Base-by-base conservation (phyloP, 345 rosid genomes). In the Leavenworthia alabamica region DNA sequence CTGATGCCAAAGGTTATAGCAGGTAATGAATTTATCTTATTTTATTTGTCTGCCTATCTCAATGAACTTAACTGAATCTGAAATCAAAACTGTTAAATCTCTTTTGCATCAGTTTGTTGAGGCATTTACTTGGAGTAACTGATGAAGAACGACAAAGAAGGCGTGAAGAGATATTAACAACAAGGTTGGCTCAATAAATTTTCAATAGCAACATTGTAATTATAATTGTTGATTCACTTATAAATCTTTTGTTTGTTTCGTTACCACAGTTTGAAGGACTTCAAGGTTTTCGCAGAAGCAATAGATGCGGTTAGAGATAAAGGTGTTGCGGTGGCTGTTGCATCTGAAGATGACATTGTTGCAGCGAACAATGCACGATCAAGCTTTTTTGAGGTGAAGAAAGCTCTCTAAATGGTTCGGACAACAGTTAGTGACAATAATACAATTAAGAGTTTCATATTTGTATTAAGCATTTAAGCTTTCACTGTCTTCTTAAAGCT, bases 1-100 rank as follows among this genome's bases (percentile, higher is more conserved):
- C 98, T 26, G 98, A 89, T 78, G 98, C 99, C 71, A 93, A 89
- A 76, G 99, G 99, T 76, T 93, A 89, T 40, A 89, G 94, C 65
- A 87, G 99, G 99, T 89, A 82, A 65, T 11, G 16, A 28, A 3
- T 28, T 29, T 16, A 1, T 1, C 1, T 7, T 12, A 3, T 0
- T 6, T 31, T 52, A 8, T 6, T 31, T 7, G 9, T 13, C 14
- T 41, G 4, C 9, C 32, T n/a, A 22, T 33, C 3, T 51, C 4
- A 33, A 51, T 24, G 2, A 44, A 44, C 54, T 22, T 60, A n/a
- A 36, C 19, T 0, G 43, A 45, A 44, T 16, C 26, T 61, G 40
- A 69, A 61, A 17, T 28, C 14, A n/a, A 60, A 20, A 16, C 10
- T 53, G 16, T 42, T 33, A 45, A 60, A 28, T 62, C 28, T 36